Evolutionary conservation across 179 eudicot genomes (phyloP).

Genomic region (Silene coronaria): DNA sequence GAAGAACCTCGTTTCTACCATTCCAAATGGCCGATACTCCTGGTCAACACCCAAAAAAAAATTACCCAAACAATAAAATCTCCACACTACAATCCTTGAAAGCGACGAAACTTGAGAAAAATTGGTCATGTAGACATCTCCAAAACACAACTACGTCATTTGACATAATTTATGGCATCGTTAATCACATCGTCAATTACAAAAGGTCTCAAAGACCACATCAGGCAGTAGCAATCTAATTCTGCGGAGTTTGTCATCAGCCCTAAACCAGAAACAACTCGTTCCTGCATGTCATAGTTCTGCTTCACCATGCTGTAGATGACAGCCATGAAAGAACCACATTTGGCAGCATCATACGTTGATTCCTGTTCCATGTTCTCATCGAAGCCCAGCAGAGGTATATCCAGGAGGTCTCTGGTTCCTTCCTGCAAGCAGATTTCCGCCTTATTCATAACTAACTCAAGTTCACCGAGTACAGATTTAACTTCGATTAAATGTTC

Average conservation of each 20-base stretch:
- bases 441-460: constrained; percentile 35
- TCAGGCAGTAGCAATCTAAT: constrained; percentile 56
- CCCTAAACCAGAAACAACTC: constrained; percentile 42
- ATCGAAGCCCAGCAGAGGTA: neutral
- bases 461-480: constrained; percentile 37
- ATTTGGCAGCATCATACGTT: constrained; percentile 25
- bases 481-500: constrained; percentile 29
- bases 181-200: constrained; percentile 50
- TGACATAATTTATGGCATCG: constrained; percentile 42
- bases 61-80: too few species aligned
- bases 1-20: too few species aligned
- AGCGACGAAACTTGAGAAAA: too few species aligned
- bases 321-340: constrained; percentile 46
- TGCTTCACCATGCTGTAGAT: constrained; percentile 61
- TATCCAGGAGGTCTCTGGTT: constrained; percentile 13
- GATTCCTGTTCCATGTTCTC: constrained; percentile 7
- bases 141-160: constrained; percentile 10
- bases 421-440: constrained; percentile 17
- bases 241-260: constrained; percentile 43
- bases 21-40: too few species aligned
- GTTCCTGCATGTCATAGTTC: constrained; percentile 39
- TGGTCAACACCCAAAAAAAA: too few species aligned
- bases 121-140: too few species aligned
- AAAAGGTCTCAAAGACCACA: constrained; percentile 72
- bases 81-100: too few species aligned